These are phyloP conservation scores for Pistacia atlantica DNA, from an alignment of 345 rosid genomes.

Conservation along the genomic window DNA sequence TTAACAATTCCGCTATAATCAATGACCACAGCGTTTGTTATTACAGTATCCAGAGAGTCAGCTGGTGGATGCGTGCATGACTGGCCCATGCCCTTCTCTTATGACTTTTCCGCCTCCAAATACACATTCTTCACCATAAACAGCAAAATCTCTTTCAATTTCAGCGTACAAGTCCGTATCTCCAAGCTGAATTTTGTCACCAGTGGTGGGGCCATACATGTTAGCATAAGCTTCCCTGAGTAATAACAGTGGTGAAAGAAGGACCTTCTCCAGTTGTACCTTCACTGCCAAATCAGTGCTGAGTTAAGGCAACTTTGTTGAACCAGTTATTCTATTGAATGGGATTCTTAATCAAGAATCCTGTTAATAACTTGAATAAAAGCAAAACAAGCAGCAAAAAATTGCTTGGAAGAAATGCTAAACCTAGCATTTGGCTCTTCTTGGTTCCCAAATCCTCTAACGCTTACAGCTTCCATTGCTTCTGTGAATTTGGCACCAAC, in stretches of 20 bases:
- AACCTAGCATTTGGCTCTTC: constrained; percentile 79
- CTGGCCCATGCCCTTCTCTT: constrained; percentile 99
- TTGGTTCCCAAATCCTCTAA: constrained; percentile 45
- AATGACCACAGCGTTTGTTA: constrained; percentile 83
- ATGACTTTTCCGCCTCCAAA: constrained; percentile 99
- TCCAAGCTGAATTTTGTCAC: constrained; percentile 86
- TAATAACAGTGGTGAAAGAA: constrained; percentile 51
- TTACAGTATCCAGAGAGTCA: constrained; percentile 68
- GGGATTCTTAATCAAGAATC: constrained; percentile 12
- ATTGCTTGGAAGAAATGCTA: constrained; percentile 26
- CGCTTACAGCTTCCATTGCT: constrained; percentile 46
- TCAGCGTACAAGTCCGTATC: constrained; percentile 89
- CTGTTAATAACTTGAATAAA: constrained; percentile 7
- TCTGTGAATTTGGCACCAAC: constrained; percentile 44
- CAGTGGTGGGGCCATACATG: constrained; percentile 93
- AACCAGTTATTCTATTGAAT: not conserved
- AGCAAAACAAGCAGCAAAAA: constrained; percentile 19
- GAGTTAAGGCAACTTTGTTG: constrained; percentile 13
- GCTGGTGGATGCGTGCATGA: constrained; percentile 48
- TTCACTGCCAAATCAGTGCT: constrained; percentile 58
- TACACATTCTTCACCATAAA: constrained; percentile 92
- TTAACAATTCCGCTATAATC: constrained; percentile 86
- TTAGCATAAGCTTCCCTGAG: constrained; percentile 78
- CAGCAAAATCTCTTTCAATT: constrained; percentile 77
- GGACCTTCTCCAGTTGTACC: constrained; percentile 65